Evolutionary conservation across 1,139 yeast species (phyloP), one percentile per base, ranked within the genome.

Genomic region (Candida anutae): DNA sequence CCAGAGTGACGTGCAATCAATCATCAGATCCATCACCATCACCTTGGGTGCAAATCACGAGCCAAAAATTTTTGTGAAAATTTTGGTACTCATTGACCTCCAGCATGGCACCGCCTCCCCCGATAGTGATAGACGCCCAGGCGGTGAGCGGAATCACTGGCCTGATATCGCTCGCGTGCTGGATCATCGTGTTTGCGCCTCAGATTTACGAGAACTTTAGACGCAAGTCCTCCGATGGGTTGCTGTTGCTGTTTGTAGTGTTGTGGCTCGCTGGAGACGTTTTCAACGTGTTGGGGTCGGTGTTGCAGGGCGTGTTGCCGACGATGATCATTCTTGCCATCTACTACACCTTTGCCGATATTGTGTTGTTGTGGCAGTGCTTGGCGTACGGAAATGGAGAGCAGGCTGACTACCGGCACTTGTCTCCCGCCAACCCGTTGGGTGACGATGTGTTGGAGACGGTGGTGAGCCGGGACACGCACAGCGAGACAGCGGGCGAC

Each of bases 111-210:
- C 77, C 77, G 22, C 79, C 80, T 26, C 78, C 80, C 17, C 83
- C 85, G 9, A 72, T 78, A 18, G 65, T 70, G 21, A 58, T 82
- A 33, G 83, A 78, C 43, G 77, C 85, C n/a, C 75, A 76, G 41
- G 83, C 84, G 8, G 74, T 85, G 22, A 80, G 93, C 48, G 95
- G 94, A 4, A 81, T 85, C 35, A 74, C 90, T 14, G 95, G 95
- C 43, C 81, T 94, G 15, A 84, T 90, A 26, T 88, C 97, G 12
- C 72, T 90, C 24, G 95, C 96, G 13, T 90, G 97, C 53, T 90
- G 98, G 98, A 81, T 90, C 37, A 87, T 90, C 30, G 97, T 90
- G 15, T 90, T 90, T 62, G 94, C 95, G 22, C 98, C 98, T 11
- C 98, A 90, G 50, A 80, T 90, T 25, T 88, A 85, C 53, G 96